phyloP scores from a whole-genome alignment of 2,329 filamentous ascomycete species.

The Bimuria novae-zelandiae region DNA sequence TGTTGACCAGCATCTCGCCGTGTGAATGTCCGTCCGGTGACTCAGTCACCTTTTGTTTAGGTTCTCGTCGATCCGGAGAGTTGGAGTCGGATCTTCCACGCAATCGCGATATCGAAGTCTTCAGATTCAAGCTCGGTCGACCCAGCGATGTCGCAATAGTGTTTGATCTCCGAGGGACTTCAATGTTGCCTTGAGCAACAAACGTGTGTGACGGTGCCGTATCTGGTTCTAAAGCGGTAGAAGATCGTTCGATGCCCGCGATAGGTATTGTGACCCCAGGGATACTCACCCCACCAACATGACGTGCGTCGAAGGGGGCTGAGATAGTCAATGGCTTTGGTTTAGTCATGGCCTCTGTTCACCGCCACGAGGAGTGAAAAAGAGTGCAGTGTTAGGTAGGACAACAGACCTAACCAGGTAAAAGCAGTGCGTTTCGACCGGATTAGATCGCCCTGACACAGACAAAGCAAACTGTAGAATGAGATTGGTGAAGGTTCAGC shows the following conservation, averaged over 20 bases:
- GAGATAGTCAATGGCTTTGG: constrained; percentile 36
- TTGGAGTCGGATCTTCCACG: constrained; percentile 24
- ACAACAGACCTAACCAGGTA: constrained; percentile 18
- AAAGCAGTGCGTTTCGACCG: constrained; percentile 27
- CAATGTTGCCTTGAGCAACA: constrained; percentile 26
- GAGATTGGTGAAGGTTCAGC: too few species aligned
- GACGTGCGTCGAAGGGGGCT: constrained; percentile 37
- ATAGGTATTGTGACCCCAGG: constrained; percentile 23
- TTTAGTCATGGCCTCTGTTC: constrained; percentile 22
- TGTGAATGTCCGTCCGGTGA: neutral
- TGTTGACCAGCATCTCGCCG: constrained; percentile 4
- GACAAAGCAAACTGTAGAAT: constrained; percentile 11
- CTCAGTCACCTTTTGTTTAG: constrained; percentile 2
- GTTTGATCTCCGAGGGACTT: constrained; percentile 33
- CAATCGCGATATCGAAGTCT: constrained; percentile 31
- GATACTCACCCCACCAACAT: constrained; percentile 39
- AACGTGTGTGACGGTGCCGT: constrained; percentile 33
- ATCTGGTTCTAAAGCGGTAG: constrained; percentile 26
- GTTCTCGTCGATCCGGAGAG: constrained; percentile 15
- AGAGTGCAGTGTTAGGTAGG: constrained; percentile 12
- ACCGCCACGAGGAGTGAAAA: neutral
- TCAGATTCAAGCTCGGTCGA: constrained; percentile 32
- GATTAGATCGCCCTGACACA: constrained; percentile 8
- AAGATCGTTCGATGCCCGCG: constrained; percentile 24
- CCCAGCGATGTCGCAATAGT: constrained; percentile 29